These are phyloP conservation scores for Pichia nakasei DNA, from an alignment of 805 yeast genomes.

Conservation along the genomic window DNA sequence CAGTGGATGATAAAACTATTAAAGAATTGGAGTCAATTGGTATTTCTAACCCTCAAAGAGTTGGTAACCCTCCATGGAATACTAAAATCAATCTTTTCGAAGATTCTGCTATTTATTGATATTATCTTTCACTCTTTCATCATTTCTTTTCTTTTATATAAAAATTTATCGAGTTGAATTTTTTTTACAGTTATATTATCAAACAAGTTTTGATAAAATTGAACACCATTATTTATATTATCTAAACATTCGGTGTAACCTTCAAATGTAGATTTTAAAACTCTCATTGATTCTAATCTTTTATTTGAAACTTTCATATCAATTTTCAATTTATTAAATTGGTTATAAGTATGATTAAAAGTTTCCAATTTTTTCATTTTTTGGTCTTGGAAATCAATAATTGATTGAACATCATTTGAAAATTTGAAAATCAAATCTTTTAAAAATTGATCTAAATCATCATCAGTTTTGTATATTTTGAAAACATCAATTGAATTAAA, in stretches of 20 bases:
- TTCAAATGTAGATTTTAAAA: constrained; percentile 40
- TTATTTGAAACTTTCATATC: constrained; percentile 23
- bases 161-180: not conserved
- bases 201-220: constrained; percentile 61
- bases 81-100: constrained; percentile 2
- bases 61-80: constrained; percentile 8
- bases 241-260: constrained; percentile 47
- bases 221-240: constrained; percentile 59
- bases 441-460: constrained; percentile 31
- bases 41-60: constrained; percentile 3
- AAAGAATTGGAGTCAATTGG: constrained; percentile 9
- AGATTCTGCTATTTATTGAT: not conserved
- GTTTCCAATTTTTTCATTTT: constrained; percentile 27
- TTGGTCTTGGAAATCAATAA: constrained; percentile 31
- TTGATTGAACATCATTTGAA: constrained; percentile 38
- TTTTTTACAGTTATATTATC: constrained; percentile 21
- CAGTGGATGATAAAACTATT: constrained; percentile 29
- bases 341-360: constrained; percentile 16
- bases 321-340: constrained; percentile 30
- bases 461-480: constrained; percentile 10
- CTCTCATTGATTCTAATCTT: constrained; percentile 43
- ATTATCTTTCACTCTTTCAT: too few relatives aligned
- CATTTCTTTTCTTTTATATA: not conserved
- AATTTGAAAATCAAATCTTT: constrained; percentile 39
- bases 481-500: constrained; percentile 26